A percentile compares a stretch with the other conserved stretches of the same genome.
Evolutionary conservation across 352 stramenopile species (phyloP).

Genomic region (Achlya hypogyna): DNA sequence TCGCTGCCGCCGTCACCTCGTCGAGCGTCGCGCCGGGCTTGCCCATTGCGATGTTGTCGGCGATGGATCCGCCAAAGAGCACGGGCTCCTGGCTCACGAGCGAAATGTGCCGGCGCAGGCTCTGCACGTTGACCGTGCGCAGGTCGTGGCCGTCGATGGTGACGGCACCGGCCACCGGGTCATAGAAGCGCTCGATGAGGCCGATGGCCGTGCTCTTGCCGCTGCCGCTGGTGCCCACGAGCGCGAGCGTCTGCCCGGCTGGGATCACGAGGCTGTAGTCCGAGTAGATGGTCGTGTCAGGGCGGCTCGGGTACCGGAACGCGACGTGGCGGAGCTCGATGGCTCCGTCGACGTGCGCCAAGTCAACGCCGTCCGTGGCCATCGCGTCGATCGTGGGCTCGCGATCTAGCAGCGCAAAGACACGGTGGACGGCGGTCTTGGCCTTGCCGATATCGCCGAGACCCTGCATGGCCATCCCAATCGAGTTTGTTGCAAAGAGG

Average conservation of each 20-base stretch:
- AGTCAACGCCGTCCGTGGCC: slow-evolving; percentile 4
- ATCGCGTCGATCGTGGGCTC: slow-evolving; percentile 27
- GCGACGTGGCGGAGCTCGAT: slow-evolving; percentile 81
- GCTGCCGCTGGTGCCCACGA: slow-evolving; percentile 78
- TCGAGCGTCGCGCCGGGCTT: slow-evolving; percentile 40
- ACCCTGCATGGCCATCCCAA: slow-evolving; percentile 29
- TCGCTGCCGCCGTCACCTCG: slow-evolving; percentile 72
- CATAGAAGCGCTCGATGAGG: slow-evolving; percentile 81
- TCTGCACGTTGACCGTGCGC: slow-evolving; percentile 41
- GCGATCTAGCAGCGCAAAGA: slow-evolving; percentile 50
- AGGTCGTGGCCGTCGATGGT: slow-evolving; percentile 61
- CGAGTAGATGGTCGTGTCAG: slow-evolving; percentile 61
- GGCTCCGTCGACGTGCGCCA: slow-evolving; percentile 23
- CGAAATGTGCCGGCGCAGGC: slow-evolving; percentile 37
- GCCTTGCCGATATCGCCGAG: slow-evolving; percentile 29
- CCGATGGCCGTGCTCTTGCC: slow-evolving; percentile 82
- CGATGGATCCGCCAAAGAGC: slow-evolving; percentile 69
- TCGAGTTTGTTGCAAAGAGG: slow-evolving; percentile 35
- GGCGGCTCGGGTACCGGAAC: slow-evolving; percentile 87
- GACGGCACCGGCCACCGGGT: slow-evolving; percentile 42
- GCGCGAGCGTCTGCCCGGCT: slow-evolving; percentile 64
- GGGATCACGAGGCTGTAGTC: slow-evolving; percentile 56
- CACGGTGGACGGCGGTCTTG: slow-evolving; percentile 23
- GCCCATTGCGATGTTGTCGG: slow-evolving; percentile 70
- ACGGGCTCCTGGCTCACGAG: slow-evolving; percentile 66